These are phyloP conservation scores for Solanum habrochaites DNA, from an alignment of 257 asterid genomes.

Conservation along the genomic window DNA sequence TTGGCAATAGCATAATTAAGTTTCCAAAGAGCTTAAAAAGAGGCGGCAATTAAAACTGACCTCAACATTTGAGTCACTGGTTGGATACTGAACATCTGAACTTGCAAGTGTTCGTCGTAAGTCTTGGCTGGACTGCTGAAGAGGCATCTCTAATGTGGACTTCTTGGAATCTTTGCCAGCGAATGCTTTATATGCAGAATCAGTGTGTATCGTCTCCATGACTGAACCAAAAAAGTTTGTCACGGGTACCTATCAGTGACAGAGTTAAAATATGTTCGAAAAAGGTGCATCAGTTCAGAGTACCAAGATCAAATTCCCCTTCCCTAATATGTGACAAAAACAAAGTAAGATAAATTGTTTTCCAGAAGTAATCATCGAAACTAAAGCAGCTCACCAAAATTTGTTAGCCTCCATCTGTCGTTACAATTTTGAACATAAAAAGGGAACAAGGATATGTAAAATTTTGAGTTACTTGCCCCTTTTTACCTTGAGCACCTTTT, in stretches of 20 bases:
- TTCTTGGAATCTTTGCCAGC: constrained; percentile 18
- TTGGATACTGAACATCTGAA: constrained; percentile 30
- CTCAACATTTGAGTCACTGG: constrained; percentile 12
- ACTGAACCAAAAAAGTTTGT: constrained; percentile 96
- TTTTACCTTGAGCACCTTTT: not conserved
- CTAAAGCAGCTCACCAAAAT: not conserved
- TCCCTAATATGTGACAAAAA: not conserved
- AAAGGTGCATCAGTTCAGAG: not conserved
- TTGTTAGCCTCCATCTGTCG: not conserved
- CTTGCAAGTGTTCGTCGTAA: constrained; percentile 14
- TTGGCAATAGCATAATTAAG: not conserved
- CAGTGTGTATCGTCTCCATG: constrained; percentile 87
- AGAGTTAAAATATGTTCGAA: not conserved
- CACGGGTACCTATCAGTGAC: constrained; percentile 57
- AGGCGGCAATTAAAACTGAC: constrained; percentile 19
- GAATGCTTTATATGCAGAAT: constrained; percentile 59
- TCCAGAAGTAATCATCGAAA: not conserved
- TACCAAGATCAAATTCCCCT: not conserved
- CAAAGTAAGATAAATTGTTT: not conserved
- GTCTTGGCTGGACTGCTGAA: constrained; percentile 17
- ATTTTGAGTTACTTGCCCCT: not conserved
- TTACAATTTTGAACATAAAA: not conserved
- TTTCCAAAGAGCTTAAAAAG: not conserved
- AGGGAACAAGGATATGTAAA: not conserved
- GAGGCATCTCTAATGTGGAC: constrained; percentile 19